These are phyloP conservation scores for Naganishia albida DNA, from an alignment of 1,284 basidiomycete genomes.

Conservation along the genomic window DNA sequence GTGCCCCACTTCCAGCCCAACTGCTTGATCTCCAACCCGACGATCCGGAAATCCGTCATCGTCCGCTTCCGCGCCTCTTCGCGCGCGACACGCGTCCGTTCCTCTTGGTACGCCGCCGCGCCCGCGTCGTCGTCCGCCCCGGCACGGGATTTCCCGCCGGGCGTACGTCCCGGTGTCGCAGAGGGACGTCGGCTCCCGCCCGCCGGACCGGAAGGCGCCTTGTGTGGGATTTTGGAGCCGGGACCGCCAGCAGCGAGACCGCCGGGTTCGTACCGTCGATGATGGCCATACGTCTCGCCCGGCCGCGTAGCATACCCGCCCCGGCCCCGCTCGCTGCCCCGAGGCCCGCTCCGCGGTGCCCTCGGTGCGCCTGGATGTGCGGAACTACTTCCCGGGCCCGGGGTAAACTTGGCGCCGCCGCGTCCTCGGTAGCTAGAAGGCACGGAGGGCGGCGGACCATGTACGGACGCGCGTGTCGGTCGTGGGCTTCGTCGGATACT, in stretches of 20 bases:
- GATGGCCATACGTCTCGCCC: conserved; percentile 18
- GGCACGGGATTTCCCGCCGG: conserved; percentile 17
- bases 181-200: not conserved
- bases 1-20: conserved; percentile 56
- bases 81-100: conserved; percentile 42
- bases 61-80: conserved; percentile 73
- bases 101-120: conserved; percentile 26
- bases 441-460: conserved; percentile 8
- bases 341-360: conserved; percentile 6
- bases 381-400: not conserved
- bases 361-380: conserved; percentile 4
- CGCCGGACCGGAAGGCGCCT: conserved; percentile 9
- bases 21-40: conserved; percentile 72
- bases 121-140: conserved; percentile 21
- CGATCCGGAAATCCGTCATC: conserved; percentile 92
- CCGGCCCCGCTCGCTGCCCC: conserved; percentile 17
- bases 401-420: conserved; percentile 8
- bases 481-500: conserved; percentile 14
- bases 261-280: conserved; percentile 6
- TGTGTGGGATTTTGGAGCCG: not conserved
- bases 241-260: too few species aligned
- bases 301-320: conserved; percentile 13
- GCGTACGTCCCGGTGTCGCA: conserved; percentile 28
- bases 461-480: conserved; percentile 3
- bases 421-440: conserved; percentile 18